Base-by-base conservation (phyloP, 1,284 basidiomycete genomes). In the Cryptococcus sp. region DNA sequence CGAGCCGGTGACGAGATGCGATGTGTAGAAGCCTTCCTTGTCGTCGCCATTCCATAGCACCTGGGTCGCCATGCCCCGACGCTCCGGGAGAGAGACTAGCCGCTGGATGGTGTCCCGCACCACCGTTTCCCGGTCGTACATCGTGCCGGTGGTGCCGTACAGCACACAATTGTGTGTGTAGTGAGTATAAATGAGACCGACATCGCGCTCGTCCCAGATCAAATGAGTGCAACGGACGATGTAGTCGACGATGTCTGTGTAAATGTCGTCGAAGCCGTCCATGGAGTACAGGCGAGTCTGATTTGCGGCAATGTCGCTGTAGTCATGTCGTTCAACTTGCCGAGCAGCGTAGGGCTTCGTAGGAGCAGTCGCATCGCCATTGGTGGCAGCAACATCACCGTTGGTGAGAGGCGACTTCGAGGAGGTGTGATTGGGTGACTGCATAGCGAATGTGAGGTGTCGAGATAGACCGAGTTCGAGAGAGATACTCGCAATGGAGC, bases 181-280 rank as follows among this genome's bases (percentile, higher is more conserved):
- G 23, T 56, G 54, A 40, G 54, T 50, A 39, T 56, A 56, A 13
- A 56, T 56, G 20, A 56, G n/a, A 13, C 54, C 54, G 31, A 56
- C 42, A 40, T 56, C 54, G 11, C 54, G 27, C 47, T 56, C 54
- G 40, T 56, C 54, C 54, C 54, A 56, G 47, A 56, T 56, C 31
- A 38, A 27, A 35, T 56, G 54, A 15, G 54, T 56, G 47, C 54
- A 56, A 35, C 54, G 54, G 19, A 56, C 47, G 23, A 56, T 56
- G 39, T 56, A 56, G 47, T 56, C 54, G n/a, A 56, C 54, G 39
- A 56, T 56, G 42, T 49, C 47, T 3, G 54, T 56, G 40, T 56
- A 56, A 38, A 49, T 50, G 47, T 56, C 54, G 47, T 56, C 54
- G 47, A 56, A 56, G n/a, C 54, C 54, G 15, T 56, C 54, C 54